A percentile compares a stretch with the other conserved stretches of the same genome.
Conservation (phyloP, 192 early-diverging fungal species). For the Chytriomyces sp. region DNA sequence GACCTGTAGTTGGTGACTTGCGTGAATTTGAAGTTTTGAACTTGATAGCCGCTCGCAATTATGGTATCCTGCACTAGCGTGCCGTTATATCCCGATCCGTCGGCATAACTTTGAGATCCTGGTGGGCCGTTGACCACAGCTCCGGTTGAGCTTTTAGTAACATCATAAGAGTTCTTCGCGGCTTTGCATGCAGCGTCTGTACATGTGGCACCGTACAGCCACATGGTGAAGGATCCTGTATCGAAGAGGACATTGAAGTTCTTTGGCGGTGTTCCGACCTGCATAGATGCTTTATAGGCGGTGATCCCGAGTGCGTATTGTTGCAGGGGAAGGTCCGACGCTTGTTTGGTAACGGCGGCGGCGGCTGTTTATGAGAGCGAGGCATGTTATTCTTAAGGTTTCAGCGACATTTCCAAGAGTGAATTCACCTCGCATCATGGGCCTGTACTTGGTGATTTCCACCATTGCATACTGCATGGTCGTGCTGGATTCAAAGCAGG, state of each 20-base stretch:
- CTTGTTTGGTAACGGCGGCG: background rate
- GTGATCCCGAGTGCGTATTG: background rate
- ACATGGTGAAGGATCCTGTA: conserved; percentile 50
- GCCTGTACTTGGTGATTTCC: too few species aligned
- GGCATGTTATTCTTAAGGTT: too few species aligned
- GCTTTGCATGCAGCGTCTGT: conserved; percentile 27
- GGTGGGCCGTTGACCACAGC: conserved; percentile 1
- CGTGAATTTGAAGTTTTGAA: conserved; percentile 39
- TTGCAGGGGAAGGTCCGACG: background rate
- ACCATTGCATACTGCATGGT: too few species aligned
- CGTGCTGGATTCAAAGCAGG: too few species aligned
- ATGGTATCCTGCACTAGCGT: conserved; percentile 38
- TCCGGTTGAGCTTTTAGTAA: conserved; percentile 36
- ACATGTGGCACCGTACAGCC: conserved; percentile 44
- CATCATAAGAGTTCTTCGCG: conserved; percentile 35
- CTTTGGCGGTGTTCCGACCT: conserved; percentile 49
- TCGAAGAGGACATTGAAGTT: conserved; percentile 49
- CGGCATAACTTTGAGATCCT: conserved; percentile 44
- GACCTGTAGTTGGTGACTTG: conserved; percentile 28
- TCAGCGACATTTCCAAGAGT: too few species aligned
- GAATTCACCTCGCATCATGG: too few species aligned
- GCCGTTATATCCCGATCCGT: conserved; percentile 43
- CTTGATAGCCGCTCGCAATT: conserved; percentile 26
- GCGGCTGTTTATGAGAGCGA: too few species aligned
- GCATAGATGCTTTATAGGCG: conserved; percentile 38